Conservation (phyloP, 2,329 filamentous ascomycete genomes). For the Hypomyces perniciosus region DNA sequence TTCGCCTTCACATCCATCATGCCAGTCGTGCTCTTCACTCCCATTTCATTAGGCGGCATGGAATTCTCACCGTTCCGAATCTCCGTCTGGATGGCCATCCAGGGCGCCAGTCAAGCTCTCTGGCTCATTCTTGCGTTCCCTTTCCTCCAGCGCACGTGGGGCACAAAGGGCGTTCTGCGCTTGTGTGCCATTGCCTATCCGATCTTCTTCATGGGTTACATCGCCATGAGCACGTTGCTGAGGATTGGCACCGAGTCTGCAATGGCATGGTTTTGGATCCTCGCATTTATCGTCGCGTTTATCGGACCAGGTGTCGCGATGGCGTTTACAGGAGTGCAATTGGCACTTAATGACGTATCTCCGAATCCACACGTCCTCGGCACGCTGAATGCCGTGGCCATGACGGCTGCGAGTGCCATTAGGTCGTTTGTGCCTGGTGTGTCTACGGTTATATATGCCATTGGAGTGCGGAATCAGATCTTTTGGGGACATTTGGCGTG, state of each 20-base stretch:
- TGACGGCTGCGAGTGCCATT: slow-evolving; percentile 56
- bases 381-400: slow-evolving; percentile 57
- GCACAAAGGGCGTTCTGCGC: slow-evolving; percentile 60
- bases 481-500: slow-evolving; percentile 51
- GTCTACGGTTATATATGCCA: slow-evolving; percentile 62
- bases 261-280: slow-evolving; percentile 50
- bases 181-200: slow-evolving; percentile 53
- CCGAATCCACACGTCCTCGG: slow-evolving; percentile 60
- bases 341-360: slow-evolving; percentile 67
- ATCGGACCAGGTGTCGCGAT: slow-evolving; percentile 58
- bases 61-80: slow-evolving; percentile 58
- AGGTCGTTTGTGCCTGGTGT: slow-evolving; percentile 61
- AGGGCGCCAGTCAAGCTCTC: slow-evolving; percentile 59
- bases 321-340: slow-evolving; percentile 65
- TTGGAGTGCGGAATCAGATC: slow-evolving; percentile 57
- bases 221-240: slow-evolving; percentile 46
- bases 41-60: slow-evolving; percentile 56
- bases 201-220: slow-evolving; percentile 54
- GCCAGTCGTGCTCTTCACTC: slow-evolving; percentile 64
- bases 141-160: slow-evolving; percentile 55
- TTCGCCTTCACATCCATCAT: slow-evolving; percentile 66
- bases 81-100: slow-evolving; percentile 57
- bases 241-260: slow-evolving; percentile 31
- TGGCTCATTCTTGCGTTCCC: slow-evolving; percentile 71
- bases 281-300: slow-evolving; percentile 38